Percentiles rank a stretch among this genome's conserved stretches.
Evolutionary conservation across 495 filamentous ascomycete genomes (phyloP).

Genomic region (Tetracladium setigerum): DNA sequence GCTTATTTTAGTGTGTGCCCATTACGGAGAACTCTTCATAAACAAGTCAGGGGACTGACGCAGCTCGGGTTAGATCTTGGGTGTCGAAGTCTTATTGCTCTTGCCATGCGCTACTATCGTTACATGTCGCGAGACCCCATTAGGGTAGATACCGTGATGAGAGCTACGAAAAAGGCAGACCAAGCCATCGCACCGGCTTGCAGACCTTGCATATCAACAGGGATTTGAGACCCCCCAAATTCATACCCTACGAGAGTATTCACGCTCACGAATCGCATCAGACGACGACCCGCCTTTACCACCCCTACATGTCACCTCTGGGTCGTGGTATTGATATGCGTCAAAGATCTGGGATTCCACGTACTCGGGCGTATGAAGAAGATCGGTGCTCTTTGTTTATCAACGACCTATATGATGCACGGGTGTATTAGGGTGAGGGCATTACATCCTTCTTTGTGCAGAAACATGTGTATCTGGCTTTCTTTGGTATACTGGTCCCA

Average conservation of each 20-base stretch:
- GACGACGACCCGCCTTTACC: background rate
- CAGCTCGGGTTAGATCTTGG: constrained; percentile 7
- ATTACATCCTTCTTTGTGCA: constrained; percentile 16
- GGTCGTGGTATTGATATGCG: constrained; percentile 1
- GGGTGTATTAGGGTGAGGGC: constrained; percentile 9
- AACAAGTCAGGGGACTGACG: background rate
- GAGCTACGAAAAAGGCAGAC: constrained; percentile 3
- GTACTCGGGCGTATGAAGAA: constrained; percentile 1
- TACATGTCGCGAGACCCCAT: constrained; percentile 16
- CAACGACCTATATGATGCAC: constrained; percentile 8
- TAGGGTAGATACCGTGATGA: constrained; percentile 1
- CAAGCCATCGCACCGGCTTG: background rate
- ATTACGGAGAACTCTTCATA: constrained; percentile 2
- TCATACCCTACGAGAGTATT: constrained; percentile 1
- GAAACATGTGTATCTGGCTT: constrained; percentile 15
- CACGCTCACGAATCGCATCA: background rate
- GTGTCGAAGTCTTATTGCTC: constrained; percentile 25
- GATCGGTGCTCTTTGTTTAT: constrained; percentile 13
- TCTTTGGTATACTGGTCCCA: constrained; percentile 5
- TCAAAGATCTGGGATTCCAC: constrained; percentile 11
- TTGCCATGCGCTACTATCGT: constrained; percentile 24
- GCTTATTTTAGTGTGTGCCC: too few relatives aligned
- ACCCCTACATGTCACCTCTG: constrained; percentile 10
- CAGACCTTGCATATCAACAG: constrained; percentile 9
- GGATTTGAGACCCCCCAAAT: constrained; percentile 12